These are phyloP conservation scores for Mucor indicus DNA, from an alignment of 371 early-diverging fungal species.

Conservation along the genomic window DNA sequence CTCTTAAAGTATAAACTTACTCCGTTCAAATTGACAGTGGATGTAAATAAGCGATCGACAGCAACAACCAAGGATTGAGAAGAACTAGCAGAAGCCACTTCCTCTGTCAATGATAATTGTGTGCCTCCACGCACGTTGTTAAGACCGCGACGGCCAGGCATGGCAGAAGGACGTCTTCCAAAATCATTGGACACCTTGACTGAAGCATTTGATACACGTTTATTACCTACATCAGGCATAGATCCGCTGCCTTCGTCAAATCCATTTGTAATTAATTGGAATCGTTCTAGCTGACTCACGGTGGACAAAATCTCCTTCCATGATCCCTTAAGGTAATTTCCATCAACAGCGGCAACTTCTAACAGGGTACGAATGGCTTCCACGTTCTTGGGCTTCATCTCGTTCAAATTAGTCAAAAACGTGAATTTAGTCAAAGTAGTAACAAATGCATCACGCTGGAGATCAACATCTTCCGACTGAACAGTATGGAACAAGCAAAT, in stretches of 20 bases:
- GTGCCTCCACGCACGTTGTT: slow-evolving; percentile 28
- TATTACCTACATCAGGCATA: slow-evolving; percentile 29
- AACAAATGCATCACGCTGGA: slow-evolving; percentile 87
- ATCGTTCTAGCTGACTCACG: slow-evolving; percentile 82
- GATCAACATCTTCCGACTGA: slow-evolving; percentile 69
- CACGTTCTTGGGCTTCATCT: slow-evolving; percentile 84
- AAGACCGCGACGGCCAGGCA: slow-evolving; percentile 16
- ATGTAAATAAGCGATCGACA: slow-evolving; percentile 82
- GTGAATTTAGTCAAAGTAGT: slow-evolving; percentile 88
- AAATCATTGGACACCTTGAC: slow-evolving; percentile 25
- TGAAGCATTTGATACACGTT: slow-evolving; percentile 11
- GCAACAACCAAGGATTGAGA: slow-evolving; percentile 72
- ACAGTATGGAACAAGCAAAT: slow-evolving; percentile 73
- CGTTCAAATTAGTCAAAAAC: slow-evolving; percentile 73
- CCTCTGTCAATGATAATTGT: slow-evolving; percentile 44
- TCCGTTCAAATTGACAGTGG: slow-evolving; percentile 50
- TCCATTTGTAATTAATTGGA: slow-evolving; percentile 62
- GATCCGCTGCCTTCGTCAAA: slow-evolving; percentile 42
- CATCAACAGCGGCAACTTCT: slow-evolving; percentile 81
- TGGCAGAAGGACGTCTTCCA: slow-evolving; percentile 32
- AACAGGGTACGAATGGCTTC: slow-evolving; percentile 84
- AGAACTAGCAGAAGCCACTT: slow-evolving; percentile 49
- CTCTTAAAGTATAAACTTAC: slow-evolving; percentile 15
- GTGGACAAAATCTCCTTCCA: slow-evolving; percentile 92
- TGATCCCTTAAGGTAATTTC: slow-evolving; percentile 77